Evolutionary conservation across 2,329 filamentous ascomycete genomes (phyloP).

Genomic region (Fusarium luffae): DNA sequence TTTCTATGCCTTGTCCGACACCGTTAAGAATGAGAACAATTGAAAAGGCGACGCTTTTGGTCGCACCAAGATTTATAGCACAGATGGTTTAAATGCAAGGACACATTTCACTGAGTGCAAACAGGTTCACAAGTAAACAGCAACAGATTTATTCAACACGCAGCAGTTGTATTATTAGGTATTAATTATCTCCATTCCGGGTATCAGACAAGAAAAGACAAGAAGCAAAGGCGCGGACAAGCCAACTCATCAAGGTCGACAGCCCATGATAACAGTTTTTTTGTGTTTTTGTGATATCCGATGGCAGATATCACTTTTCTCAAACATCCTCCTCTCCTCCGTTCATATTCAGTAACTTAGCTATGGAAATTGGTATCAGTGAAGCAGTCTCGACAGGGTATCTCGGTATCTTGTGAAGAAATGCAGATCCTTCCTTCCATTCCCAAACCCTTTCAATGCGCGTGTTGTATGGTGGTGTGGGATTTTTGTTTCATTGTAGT

Average conservation of each 20-base stretch:
- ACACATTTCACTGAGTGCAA: neutral
- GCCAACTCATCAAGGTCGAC: constrained; percentile 31
- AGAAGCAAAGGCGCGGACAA: constrained; percentile 44
- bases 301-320: constrained; percentile 32
- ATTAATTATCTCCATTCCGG: constrained; percentile 56
- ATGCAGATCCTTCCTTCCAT: constrained; percentile 65
- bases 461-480: constrained; percentile 45
- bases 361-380: constrained; percentile 56
- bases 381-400: constrained; percentile 65
- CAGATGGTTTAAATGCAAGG: neutral
- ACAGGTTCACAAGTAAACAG: neutral
- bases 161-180: constrained; percentile 58
- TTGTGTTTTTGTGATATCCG: constrained; percentile 35
- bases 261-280: constrained; percentile 33
- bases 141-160: constrained; percentile 44
- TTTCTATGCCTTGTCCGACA: neutral
- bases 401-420: constrained; percentile 63
- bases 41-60: neutral
- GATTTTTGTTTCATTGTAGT: constrained; percentile 42
- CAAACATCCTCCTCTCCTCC: constrained; percentile 31
- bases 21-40: neutral
- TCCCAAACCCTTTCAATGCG: constrained; percentile 57
- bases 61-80: neutral
- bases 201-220: constrained; percentile 54
- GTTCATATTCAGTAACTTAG: constrained; percentile 41